Evolutionary conservation across 768 basidiomycete genomes (phyloP), one percentile per base, ranked within the genome.

Genomic region (Pisolithus orientalis): DNA sequence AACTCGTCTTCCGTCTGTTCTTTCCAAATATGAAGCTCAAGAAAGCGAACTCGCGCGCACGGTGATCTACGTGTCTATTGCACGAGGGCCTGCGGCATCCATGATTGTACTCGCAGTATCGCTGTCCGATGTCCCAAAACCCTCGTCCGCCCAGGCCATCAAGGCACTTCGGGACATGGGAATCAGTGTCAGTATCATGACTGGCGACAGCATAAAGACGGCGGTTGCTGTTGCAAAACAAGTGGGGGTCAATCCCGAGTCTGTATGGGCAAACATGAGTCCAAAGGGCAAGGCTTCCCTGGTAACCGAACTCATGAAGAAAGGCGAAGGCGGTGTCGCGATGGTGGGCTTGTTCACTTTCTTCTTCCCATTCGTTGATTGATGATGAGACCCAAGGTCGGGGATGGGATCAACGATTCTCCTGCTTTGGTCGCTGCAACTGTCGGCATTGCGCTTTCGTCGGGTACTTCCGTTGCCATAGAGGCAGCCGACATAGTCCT

Each of bases 371-470:
- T 17, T 43, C 7, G 11, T 14, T 28, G 8, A 34, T 14, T 48
- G 42, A 14, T 47, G 13, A 49, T 10, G 14, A 43, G 8, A 39
- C 16, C 21, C 17, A 7, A 94, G 93, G 93, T 99, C 39, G 96
- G 96, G 24, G 96, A 99, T 68, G 96, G 96, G 32, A 96, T 98
- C 73, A 98, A 99, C 67, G 96, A 99, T 66, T 97, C 95, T 2
- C 95, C 94, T 1, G 96, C 95, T 11, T 84, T 99, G 2, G 94
- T 94, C 14, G 94, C 92, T 4, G 91, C 95, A 1, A 91, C 93
- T 1, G 90, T 99, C 24, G 96, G 96, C 39, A 94, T 99, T 54
- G 96, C 96, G 1, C 82, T 99, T 5, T 94, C 91, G 10, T 90
- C 93, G 3, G 96, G 96, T 31, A 94, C 96, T 16, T 95, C 93